Evolutionary conservation across 371 early-diverging fungal species (phyloP).

Genomic region (Catenaria anguillulae): DNA sequence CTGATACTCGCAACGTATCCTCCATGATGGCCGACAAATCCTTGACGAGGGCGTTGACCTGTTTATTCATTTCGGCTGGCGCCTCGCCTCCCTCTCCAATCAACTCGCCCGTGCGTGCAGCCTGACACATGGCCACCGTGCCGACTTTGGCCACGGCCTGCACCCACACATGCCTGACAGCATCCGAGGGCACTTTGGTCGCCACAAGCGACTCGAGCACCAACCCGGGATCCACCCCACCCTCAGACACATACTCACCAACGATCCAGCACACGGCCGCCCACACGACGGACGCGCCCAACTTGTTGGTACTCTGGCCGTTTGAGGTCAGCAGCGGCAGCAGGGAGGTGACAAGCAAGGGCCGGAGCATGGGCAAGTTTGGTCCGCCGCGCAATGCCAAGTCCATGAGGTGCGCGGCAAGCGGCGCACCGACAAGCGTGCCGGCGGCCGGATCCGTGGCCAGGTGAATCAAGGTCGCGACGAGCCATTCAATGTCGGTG

Average conservation of each 20-base stretch:
- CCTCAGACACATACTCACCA: background rate
- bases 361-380: background rate
- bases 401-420: constrained; percentile 69
- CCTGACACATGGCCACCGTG: background rate
- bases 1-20: background rate
- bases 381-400: constrained; percentile 55
- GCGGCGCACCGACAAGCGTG: constrained; percentile 34
- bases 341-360: too few species aligned
- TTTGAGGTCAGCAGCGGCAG: background rate
- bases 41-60: too few species aligned
- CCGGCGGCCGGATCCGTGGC: constrained; percentile 49
- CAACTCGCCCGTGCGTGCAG: too few species aligned
- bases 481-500: constrained; percentile 91
- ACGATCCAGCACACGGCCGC: background rate
- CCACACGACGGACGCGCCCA: background rate
- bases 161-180: background rate
- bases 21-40: background rate
- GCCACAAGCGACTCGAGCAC: background rate
- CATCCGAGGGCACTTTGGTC: background rate
- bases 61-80: too few species aligned
- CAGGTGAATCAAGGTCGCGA: constrained; percentile 59
- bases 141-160: background rate
- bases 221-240: background rate
- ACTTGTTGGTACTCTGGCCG: background rate
- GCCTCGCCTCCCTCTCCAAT: too few species aligned